Percentiles rank a stretch among this genome's conserved stretches.
These are phyloP conservation scores for Leptoxyphium fumago DNA, from an alignment of 2,329 filamentous ascomycete species.

Conservation along the genomic window DNA sequence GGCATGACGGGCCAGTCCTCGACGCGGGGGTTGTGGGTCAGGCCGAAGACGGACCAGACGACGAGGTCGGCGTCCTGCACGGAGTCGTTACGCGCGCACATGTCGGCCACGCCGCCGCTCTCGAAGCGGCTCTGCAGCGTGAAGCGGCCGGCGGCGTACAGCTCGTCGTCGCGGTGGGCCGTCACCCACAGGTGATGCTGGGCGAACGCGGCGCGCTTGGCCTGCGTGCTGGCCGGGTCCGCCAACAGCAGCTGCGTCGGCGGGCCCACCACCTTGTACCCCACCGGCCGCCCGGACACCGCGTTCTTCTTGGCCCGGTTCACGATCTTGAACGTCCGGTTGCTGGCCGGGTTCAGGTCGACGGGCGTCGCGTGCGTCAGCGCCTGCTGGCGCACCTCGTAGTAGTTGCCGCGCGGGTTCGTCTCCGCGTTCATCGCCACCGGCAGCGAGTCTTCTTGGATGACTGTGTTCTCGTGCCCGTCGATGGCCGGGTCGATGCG, in stretches of 20 bases:
- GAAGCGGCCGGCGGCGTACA: constrained; percentile 45
- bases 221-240: constrained; percentile 38
- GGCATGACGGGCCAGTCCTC: constrained; percentile 49
- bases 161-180: constrained; percentile 41
- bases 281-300: constrained; percentile 33
- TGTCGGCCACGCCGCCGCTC: constrained; percentile 29
- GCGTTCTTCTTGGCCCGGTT: constrained; percentile 30
- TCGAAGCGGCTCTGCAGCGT: constrained; percentile 44
- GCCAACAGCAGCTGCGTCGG: constrained; percentile 37
- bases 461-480: constrained; percentile 29
- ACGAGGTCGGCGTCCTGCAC: constrained; percentile 43
- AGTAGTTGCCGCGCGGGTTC: constrained; percentile 42
- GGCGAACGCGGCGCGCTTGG: constrained; percentile 44
- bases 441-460: constrained; percentile 41
- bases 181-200: constrained; percentile 45
- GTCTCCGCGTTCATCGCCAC: constrained; percentile 35
- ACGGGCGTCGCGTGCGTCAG: constrained; percentile 35
- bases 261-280: constrained; percentile 36
- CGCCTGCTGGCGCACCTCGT: constrained; percentile 32
- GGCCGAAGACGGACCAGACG: constrained; percentile 42
- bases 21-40: constrained; percentile 40
- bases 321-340: constrained; percentile 36
- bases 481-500: constrained; percentile 35
- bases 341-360: constrained; percentile 30
- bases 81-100: constrained; percentile 37